Evolutionary conservation across 768 basidiomycete genomes (phyloP).

Genomic region (Pholiota microspora): DNA sequence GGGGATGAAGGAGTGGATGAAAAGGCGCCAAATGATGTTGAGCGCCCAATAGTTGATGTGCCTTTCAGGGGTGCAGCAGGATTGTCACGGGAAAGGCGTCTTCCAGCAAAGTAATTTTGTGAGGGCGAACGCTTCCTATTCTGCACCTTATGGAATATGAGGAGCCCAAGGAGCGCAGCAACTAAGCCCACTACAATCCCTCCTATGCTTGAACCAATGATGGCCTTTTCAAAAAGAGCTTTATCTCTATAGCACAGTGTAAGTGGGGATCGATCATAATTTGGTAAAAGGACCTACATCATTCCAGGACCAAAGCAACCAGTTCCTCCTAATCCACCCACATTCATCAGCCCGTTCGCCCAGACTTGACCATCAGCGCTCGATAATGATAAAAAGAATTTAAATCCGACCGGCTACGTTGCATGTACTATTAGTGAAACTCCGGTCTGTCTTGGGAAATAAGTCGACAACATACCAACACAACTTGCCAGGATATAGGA

Average conservation of each 20-base stretch:
- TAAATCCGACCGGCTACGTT: conserved; percentile 40
- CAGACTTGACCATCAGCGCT: conserved; percentile 46
- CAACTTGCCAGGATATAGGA: conserved; percentile 39
- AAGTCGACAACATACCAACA: conserved; percentile 27
- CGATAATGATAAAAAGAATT: conserved; percentile 46
- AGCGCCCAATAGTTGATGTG: not conserved
- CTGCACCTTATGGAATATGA: conserved; percentile 8
- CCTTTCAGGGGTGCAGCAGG: not conserved
- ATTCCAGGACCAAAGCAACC: conserved; percentile 39
- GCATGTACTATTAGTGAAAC: too few relatives aligned
- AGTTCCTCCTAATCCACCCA: conserved; percentile 36
- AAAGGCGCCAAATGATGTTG: not conserved
- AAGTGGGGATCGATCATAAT: not conserved
- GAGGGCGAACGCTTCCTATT: conserved; percentile 9
- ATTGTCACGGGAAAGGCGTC: not conserved
- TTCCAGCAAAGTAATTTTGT: not conserved
- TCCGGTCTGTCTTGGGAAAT: too few relatives aligned
- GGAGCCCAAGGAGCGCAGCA: conserved; percentile 12
- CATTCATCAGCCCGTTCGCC: conserved; percentile 49
- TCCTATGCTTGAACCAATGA: conserved; percentile 16
- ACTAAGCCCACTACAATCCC: conserved; percentile 14
- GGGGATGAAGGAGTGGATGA: not conserved
- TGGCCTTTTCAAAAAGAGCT: conserved; percentile 8
- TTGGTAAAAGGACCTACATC: conserved; percentile 23
- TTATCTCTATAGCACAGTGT: conserved; percentile 10